Percentiles rank a stretch among this genome's conserved stretches.
phyloP scores from a whole-genome alignment of 768 basidiomycete species.

The Tremella yokohamensis region DNA sequence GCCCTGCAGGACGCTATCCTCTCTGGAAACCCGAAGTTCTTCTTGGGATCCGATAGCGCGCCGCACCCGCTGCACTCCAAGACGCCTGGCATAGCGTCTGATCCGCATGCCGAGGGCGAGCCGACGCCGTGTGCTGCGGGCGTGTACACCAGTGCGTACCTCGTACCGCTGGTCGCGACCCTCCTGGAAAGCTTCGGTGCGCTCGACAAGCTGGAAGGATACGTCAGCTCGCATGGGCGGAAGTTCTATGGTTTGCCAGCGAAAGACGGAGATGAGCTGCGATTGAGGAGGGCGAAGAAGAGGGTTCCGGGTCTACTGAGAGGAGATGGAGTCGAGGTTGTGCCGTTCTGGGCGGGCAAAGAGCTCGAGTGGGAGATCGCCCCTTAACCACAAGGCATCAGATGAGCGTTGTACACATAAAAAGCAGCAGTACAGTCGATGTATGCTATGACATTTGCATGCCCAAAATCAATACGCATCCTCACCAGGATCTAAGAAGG shows the following conservation, averaged over 20 bases:
- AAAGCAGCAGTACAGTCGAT: too few relatives aligned
- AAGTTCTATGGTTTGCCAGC: conserved; percentile 63
- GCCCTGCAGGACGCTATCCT: conserved; percentile 73
- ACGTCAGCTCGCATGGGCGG: conserved; percentile 74
- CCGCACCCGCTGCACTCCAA: conserved; percentile 66
- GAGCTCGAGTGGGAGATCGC: conserved; percentile 64
- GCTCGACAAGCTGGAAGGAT: conserved; percentile 72
- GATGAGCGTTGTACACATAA: neutral
- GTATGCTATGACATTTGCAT: neutral
- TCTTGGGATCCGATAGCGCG: conserved; percentile 94
- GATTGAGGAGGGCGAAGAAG: conserved; percentile 30
- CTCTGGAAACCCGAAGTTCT: conserved; percentile 85
- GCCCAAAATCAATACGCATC: too few relatives aligned
- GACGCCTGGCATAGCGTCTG: conserved; percentile 28
- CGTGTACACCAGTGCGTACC: conserved; percentile 87
- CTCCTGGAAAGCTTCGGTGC: conserved; percentile 83
- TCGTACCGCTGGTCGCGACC: conserved; percentile 84
- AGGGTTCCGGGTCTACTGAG: conserved; percentile 54
- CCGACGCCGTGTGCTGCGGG: conserved; percentile 90
- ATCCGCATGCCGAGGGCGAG: conserved; percentile 12
- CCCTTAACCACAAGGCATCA: conserved; percentile 8
- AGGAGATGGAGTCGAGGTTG: conserved; percentile 52
- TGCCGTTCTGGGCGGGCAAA: conserved; percentile 87
- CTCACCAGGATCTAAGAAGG: neutral
- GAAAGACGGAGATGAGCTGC: conserved; percentile 34